A percentile compares a stretch with the other conserved stretches of the same genome.
Conservation (phyloP, 2,329 filamentous ascomycete genomes). For the Scedosporium aurantiacum region DNA sequence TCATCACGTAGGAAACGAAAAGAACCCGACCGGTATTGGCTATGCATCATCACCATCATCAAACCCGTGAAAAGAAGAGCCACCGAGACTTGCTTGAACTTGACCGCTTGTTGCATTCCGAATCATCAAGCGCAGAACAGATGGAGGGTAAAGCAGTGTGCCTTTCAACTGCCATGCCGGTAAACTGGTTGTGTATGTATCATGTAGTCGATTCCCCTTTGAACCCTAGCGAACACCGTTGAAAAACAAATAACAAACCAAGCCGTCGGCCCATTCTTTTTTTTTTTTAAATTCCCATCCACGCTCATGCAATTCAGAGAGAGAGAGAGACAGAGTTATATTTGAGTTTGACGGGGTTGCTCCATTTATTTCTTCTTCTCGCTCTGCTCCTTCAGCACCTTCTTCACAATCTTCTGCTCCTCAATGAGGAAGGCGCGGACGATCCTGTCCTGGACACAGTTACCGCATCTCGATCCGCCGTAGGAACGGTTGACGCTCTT, state of each 20-base stretch:
- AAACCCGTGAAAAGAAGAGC: background rate
- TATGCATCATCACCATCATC: background rate
- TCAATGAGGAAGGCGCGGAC: constrained; percentile 98
- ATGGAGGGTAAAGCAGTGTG: background rate
- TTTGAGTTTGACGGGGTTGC: constrained; percentile 11
- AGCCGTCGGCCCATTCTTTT: constrained; percentile 8
- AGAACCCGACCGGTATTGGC: no score
- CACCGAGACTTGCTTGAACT: background rate
- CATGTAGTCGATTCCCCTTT: constrained; percentile 31
- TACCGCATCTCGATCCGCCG: constrained; percentile 95
- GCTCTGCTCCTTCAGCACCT: constrained; percentile 96
- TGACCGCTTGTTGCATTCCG: constrained; percentile 3
- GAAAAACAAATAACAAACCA: constrained; percentile 9
- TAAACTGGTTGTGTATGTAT: constrained; percentile 20
- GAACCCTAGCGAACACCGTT: constrained; percentile 27
- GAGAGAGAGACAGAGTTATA: constrained; percentile 3
- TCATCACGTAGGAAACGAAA: no score
- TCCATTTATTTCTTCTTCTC: constrained; percentile 59
- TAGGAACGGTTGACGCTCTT: constrained; percentile 99
- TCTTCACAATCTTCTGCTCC: constrained; percentile 99
- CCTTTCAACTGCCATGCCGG: constrained; percentile 1
- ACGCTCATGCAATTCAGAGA: background rate
- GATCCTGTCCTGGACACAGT: constrained; percentile 96
- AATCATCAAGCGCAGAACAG: background rate
- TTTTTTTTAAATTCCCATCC: constrained; percentile 8